Evolutionary conservation across 805 yeast genomes (phyloP).

Genomic region (Candida chauliodis): DNA sequence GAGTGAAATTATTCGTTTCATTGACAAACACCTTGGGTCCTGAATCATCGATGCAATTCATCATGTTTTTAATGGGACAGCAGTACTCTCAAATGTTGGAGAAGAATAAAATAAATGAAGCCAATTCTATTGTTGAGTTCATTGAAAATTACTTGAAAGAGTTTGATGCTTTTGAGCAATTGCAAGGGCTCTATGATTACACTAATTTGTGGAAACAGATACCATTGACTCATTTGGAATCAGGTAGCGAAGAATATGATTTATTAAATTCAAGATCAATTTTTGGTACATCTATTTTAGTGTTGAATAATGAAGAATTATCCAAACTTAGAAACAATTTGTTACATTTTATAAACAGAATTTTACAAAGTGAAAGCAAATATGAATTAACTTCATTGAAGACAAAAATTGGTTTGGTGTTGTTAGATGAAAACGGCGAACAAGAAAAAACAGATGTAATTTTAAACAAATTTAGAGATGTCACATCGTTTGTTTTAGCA

Average conservation of each 20-base stretch:
- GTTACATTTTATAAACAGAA: conserved; percentile 54
- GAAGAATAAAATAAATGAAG: conserved; percentile 62
- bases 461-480: conserved; percentile 30
- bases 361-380: conserved; percentile 31
- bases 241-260: conserved; percentile 32
- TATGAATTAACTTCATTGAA: conserved; percentile 33
- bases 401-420: conserved; percentile 49
- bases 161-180: conserved; percentile 66
- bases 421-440: conserved; percentile 40
- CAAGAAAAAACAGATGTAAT: conserved; percentile 25
- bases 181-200: conserved; percentile 50
- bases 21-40: conserved; percentile 74
- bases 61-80: conserved; percentile 76
- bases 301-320: conserved; percentile 48
- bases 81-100: conserved; percentile 50
- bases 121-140: conserved; percentile 68
- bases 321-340: conserved; percentile 46
- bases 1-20: conserved; percentile 79
- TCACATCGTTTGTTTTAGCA: conserved; percentile 32
- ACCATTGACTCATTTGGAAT: conserved; percentile 42
- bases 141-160: conserved; percentile 63
- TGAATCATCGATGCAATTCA: conserved; percentile 60
- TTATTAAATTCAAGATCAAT: conserved; percentile 51
- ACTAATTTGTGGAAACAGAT: conserved; percentile 49
- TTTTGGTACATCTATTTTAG: conserved; percentile 58